Evolutionary conservation across 73 alveolate species (phyloP), one percentile per base, ranked within the genome.

Genomic region (Paramecium primaurelia): DNA sequence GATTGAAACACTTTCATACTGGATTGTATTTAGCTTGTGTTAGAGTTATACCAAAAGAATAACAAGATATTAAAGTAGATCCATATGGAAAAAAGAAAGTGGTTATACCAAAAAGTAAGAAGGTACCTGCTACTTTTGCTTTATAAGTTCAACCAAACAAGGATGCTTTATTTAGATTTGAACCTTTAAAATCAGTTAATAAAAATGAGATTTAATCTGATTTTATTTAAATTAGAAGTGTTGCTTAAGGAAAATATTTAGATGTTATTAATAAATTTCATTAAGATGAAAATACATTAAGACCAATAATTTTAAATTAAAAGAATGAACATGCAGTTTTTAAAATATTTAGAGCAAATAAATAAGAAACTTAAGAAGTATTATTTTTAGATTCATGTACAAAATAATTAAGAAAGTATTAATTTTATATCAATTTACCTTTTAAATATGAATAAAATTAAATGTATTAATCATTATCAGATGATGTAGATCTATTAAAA

Each of bases 1-100:
- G 94, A 45, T 83, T 89, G 12, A 89, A 89, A 38, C 94, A 89
- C 73, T 83, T 89, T 30, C 71, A 85, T 71, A 71, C 92, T 26
- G 91, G 91, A 30, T 73, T 89, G 9, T 89, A 71, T 71, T 89
- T 89, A 60, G 77, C 91, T 26, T 45, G 71, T 26, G 91, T 80
- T 0, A 40, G 75, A 26, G 30, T 26, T 10, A 45, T 80, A 1
- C 71, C 71, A 12, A 80, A 45, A n/a, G 59, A 5, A 34, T 6
- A 30, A 38, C 68, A 73, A 36, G 40, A 73, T 10, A 18, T 73
- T 32, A 73, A 73, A 38, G 37, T 36, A 10, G 59, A 73, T 40
- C 87, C 58, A 3, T 73, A 73, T 73, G 87, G 87, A 4, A 73
- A 73, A 44, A 73, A 73, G 36, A 37, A 37, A 40, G 36, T 73